Evolutionary conservation across 2,329 filamentous ascomycete genomes (phyloP).

Genomic region (Penicillium decumbens): DNA sequence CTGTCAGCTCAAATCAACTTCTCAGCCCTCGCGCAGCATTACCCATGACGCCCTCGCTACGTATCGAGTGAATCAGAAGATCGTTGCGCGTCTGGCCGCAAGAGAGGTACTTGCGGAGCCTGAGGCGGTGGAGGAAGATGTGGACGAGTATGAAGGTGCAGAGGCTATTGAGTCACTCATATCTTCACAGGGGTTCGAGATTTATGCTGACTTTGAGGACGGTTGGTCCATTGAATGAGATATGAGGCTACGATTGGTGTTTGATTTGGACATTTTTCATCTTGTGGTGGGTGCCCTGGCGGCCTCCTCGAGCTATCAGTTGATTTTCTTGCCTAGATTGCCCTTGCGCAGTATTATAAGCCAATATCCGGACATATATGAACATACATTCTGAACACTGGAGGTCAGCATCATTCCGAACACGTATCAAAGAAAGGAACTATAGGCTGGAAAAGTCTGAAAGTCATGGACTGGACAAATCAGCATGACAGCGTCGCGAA

Average conservation of each 20-base stretch:
- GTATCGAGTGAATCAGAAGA: constrained; percentile 33
- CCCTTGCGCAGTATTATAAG: no score
- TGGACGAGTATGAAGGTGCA: constrained; percentile 28
- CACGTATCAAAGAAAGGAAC: neutral
- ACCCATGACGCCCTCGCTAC: constrained; percentile 27
- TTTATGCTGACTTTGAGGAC: constrained; percentile 22
- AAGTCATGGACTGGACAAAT: neutral
- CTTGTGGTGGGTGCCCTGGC: neutral
- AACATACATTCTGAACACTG: neutral
- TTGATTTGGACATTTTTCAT: neutral
- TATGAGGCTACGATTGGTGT: constrained; percentile 12
- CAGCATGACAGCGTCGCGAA: neutral
- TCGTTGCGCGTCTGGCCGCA: constrained; percentile 25
- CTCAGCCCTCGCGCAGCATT: constrained; percentile 23
- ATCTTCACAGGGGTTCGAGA: constrained; percentile 13
- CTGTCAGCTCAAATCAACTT: constrained; percentile 31
- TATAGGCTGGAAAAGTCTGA: neutral
- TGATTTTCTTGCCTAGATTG: no score
- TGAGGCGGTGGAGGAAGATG: constrained; percentile 8
- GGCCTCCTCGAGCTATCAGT: no score
- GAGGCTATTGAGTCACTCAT: constrained; percentile 30
- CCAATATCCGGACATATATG: neutral
- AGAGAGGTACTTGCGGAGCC: constrained; percentile 13
- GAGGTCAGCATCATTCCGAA: neutral
- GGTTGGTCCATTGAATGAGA: constrained; percentile 24